Evolutionary conservation across 306 rosid species (phyloP), one percentile per base, ranked within the genome.

Genomic region (Gynostemma pentaphyllum): DNA sequence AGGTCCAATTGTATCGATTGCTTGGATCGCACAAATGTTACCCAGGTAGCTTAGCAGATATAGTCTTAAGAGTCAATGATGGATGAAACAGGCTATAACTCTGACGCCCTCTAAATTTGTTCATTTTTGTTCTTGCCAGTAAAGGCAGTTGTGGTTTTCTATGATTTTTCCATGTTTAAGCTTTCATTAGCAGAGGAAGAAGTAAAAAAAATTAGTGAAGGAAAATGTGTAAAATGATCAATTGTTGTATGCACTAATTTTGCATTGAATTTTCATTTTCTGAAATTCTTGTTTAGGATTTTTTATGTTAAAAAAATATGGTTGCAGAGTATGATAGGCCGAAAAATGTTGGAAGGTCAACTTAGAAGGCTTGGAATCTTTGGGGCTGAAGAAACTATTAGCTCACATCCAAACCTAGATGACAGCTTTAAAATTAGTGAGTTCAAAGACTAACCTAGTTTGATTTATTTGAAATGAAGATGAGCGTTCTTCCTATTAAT

Each of bases 1-100:
- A 82, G 99, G 80, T 82, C 88, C 75, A 92, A 88, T 70, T 92
- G 99, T 75, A 82, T 88, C 75, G 99, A 92, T 80, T 92, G 99
- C 77, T 79, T 92, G 67, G 99, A 92, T 73, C 96, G 99, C 70
- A 84, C 99, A 39, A 92, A 92, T 82, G 99, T 92, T 49, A 92
- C 96, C 46, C 99, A 92, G 96, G 99, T 86, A 70, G 45, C 79
- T 76, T 80, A 49, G 64, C 40, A 40, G 47, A 16, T 21, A 2
- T 10, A 49, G 23, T 18, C 14, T 15, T 52, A 7, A 49, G 52
- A 15, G 40, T 64, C 45, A 41, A 18, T 60, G 34, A 60, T 36
- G 4, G 18, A 60, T 60, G 50, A 61, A 22, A 40, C 39, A 7
- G 41, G 23, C 66, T 61, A 40, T 24, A 13, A 60, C 34, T 45